Evolutionary conservation across 2,329 filamentous ascomycete genomes (phyloP), one percentile per base, ranked within the genome.

Genomic region (Penicillium sp.): DNA sequence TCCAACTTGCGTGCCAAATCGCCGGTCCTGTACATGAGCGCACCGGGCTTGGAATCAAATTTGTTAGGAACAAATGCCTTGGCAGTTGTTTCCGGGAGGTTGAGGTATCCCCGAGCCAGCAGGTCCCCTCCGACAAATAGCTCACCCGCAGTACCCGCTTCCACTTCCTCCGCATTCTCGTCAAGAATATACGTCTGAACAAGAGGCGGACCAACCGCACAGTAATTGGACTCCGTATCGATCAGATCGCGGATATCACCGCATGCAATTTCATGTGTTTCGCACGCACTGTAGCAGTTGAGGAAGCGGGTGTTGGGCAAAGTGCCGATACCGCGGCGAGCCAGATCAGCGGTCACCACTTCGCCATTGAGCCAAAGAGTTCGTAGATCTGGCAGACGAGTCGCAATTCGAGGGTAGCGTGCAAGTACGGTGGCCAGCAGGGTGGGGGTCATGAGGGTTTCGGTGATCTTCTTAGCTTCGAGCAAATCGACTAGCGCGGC

Each of bases 361-460:
- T 93, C 89, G 45, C 89, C 89, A 61, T 93, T 92, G 28, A 93
- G 77, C 88, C 88, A 92, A 28, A 92, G 72, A 0, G 86, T 88
- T 42, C 82, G 82, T 51, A 93, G 75, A 16, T 86, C 72, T 7
- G 86, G 85, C 8, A 92, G 77, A 39, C 82, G 80, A 24, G 77
- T 73, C 16, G 81, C 83, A 47, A 92, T 80, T 42, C 85, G 78
- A 7, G 86, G 78, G 67, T 90, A 85, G 41, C 87, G 81, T 1
- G 87, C 80, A 16, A 93, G 79, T 2, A 91, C 84, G 2, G 88
- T 87, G 24, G 88, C 85, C 42, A 93, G 77, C 13, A 93, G 79
- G 0, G 89, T 92, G 0, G 89, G 89, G 0, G 89, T 92, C 87
- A 92, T 92, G 48, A 93, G 79, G 15, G 89, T 92, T 67, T 93